Base-by-base conservation (phyloP, 305 asterid genomes). In the Fraxinus latifolia region DNA sequence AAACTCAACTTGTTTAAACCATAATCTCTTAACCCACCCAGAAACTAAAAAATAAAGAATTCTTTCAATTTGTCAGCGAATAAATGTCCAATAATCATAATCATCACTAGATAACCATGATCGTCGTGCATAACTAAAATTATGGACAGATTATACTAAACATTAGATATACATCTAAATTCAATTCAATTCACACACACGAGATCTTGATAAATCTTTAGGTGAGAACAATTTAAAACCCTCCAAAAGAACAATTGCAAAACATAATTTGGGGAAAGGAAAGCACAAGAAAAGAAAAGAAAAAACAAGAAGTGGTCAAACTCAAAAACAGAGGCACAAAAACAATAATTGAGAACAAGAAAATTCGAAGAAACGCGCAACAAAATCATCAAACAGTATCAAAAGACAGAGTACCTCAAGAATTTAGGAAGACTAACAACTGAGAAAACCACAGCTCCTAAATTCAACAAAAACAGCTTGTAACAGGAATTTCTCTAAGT, bases 351-450 rank as follows among this genome's bases (percentile, higher is more conserved):
- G 19, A 74, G 76, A 76, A 44, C 74, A 81, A 29, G 67, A 23
- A 9, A 74, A 42, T 44, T 62, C 76, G 53, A 80, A 62, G 68
- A 58, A n/a, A 34, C 8, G 2, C 81, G 31, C 73, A 19, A 33
- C 31, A 6, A 70, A 14, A 60, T 68, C 47, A 50, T 3, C 12
- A 70, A 17, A 74, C 34, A 73, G 76, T 81, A 74, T 72, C 44
- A 72, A 23, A 44, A 65, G 87, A 68, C 71, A 81, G 50, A 84
- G 78, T 84, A 91, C 94, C 95, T 85, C 53, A 53, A 82, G 44
- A 85, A 60, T 33, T 60, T 58, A 73, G 29, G 21, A 36, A 53
- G 37, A 72, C 33, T 58, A 14, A 31, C 21, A 73, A 39, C 55
- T 65, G 34, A 36, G 53, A 17, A n/a, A 82, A 74, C 21, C 72